Percentiles rank a stretch among this genome's conserved stretches.
phyloP scores from a whole-genome alignment of 2,329 filamentous ascomycete genomes.

The Colletotrichum chlorophyti region DNA sequence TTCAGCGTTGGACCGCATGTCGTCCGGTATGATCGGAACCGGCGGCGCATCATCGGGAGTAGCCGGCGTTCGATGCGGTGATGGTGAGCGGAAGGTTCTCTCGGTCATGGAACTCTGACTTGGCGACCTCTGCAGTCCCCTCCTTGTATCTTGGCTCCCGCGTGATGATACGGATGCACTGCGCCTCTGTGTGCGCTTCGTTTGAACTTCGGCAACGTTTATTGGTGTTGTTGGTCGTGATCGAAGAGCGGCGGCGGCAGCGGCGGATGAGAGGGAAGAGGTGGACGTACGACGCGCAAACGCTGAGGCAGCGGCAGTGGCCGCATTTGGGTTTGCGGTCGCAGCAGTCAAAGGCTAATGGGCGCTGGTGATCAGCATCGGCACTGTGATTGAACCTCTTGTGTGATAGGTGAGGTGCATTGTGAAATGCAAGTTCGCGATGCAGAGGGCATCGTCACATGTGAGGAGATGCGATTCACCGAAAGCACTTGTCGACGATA shows the following conservation, averaged over 20 bases:
- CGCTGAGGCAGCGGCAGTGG: constrained; percentile 81
- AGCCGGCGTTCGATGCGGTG: constrained; percentile 49
- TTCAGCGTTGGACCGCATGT: constrained; percentile 39
- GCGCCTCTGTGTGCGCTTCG: constrained; percentile 81
- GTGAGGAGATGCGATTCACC: too few relatives aligned
- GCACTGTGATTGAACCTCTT: too few relatives aligned
- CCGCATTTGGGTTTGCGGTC: constrained; percentile 74
- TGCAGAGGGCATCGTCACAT: constrained; percentile 33
- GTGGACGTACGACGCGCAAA: constrained; percentile 75
- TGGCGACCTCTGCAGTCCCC: constrained; percentile 65
- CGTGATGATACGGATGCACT: constrained; percentile 75
- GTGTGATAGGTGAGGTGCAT: too few relatives aligned
- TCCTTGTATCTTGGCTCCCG: constrained; percentile 52
- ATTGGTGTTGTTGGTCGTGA: constrained; percentile 80
- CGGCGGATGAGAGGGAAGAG: constrained; percentile 78
- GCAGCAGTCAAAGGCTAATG: constrained; percentile 67
- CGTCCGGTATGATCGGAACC: constrained; percentile 74
- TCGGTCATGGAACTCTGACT: constrained; percentile 88
- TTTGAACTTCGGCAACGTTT: constrained; percentile 82
- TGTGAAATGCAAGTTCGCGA: constrained; percentile 18
- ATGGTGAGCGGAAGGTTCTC: constrained; percentile 81
- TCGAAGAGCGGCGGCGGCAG: constrained; percentile 84
- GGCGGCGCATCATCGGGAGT: constrained; percentile 66
- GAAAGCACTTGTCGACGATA: background rate
- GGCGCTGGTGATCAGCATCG: constrained; percentile 19